Conservation (phyloP, 768 basidiomycete genomes). For the Pisolithus orientalis region DNA sequence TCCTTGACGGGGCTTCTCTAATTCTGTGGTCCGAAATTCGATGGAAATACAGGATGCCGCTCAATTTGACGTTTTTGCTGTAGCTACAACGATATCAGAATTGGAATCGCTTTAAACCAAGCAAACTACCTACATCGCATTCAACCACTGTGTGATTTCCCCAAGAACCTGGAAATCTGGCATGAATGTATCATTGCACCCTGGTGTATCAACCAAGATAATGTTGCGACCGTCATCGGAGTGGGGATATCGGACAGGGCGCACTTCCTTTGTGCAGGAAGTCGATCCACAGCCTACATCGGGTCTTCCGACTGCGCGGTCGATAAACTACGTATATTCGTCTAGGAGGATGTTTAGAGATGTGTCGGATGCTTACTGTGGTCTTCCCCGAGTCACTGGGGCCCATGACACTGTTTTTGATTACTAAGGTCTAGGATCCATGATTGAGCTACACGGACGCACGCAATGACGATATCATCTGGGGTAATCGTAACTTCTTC, state of each 20-base stretch:
- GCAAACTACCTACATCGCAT: conserved; percentile 14
- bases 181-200: conserved; percentile 19
- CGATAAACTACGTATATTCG: not conserved
- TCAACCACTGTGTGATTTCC: conserved; percentile 22
- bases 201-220: conserved; percentile 12
- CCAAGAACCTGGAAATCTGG: not conserved
- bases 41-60: conserved; percentile 21
- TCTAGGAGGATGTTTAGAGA: not conserved
- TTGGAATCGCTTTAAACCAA: not conserved
- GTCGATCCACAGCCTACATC: not conserved
- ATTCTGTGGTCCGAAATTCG: conserved; percentile 9
- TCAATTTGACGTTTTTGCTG: conserved; percentile 9
- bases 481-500: not conserved
- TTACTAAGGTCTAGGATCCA: not conserved
- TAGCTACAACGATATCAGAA: conserved; percentile 14
- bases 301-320: not conserved
- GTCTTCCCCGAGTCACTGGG: not conserved
- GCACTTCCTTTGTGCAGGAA: conserved; percentile 2
- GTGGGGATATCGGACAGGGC: conserved; percentile 10
- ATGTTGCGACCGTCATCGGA: conserved; percentile 11
- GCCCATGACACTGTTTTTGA: not conserved
- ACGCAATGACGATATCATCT: not conserved
- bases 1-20: conserved; percentile 21
- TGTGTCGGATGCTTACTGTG: not conserved
- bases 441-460: not conserved